A percentile compares a stretch with the other conserved stretches of the same genome.
Evolutionary conservation across 257 asterid species (phyloP).

Genomic region (Primulina eburnea): DNA sequence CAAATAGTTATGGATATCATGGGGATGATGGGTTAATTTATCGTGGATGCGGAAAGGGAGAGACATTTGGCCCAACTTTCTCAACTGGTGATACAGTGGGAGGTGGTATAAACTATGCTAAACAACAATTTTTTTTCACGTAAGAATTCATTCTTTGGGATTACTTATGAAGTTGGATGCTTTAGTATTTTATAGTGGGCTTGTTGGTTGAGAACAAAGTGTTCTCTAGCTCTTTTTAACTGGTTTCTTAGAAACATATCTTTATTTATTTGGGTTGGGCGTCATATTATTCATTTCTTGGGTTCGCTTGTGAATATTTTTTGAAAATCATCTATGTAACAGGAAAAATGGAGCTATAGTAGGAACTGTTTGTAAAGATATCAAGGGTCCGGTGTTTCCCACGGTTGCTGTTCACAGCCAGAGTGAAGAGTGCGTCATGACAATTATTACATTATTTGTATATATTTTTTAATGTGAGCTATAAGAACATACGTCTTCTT

Average conservation of each 20-base stretch:
- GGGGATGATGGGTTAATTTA: conserved; percentile 91
- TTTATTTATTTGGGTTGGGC: background rate
- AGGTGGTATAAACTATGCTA: conserved; percentile 84
- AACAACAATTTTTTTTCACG: conserved; percentile 92
- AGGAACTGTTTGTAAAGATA: conserved; percentile 74
- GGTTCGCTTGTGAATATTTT: conserved; percentile 21
- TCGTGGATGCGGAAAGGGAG: conserved; percentile 92
- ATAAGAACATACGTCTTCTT: background rate
- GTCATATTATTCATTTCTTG: background rate
- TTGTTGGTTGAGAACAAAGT: conserved; percentile 14
- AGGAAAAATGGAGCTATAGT: conserved; percentile 88
- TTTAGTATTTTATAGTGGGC: background rate
- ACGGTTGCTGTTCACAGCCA: conserved; percentile 97
- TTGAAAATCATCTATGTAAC: conserved; percentile 27
- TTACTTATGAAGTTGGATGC: background rate
- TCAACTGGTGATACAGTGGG: conserved; percentile 91
- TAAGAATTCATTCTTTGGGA: conserved; percentile 34
- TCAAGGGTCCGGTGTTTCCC: conserved; percentile 78
- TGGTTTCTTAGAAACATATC: background rate
- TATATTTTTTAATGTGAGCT: conserved; percentile 17
- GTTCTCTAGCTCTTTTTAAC: background rate
- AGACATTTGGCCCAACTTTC: conserved; percentile 76
- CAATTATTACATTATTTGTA: background rate
- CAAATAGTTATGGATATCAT: conserved; percentile 90
- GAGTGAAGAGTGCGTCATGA: conserved; percentile 68